Evolutionary conservation across 2,329 filamentous ascomycete genomes (phyloP).

Genomic region (Ilyonectria mors-panacis): DNA sequence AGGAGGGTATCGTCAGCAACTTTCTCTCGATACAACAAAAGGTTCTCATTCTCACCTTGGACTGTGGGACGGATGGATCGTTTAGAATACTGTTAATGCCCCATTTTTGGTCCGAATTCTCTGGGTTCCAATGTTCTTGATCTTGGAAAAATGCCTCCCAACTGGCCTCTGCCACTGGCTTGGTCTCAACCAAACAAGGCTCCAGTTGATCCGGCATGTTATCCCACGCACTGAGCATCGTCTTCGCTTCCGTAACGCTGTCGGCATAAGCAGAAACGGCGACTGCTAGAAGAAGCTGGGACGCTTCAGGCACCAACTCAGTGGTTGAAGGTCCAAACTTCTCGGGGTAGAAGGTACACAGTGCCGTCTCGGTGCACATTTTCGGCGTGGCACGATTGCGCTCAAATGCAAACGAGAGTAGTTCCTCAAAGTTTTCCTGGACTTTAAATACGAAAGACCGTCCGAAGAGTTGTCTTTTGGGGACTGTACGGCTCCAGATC

Average conservation of each 20-base stretch:
- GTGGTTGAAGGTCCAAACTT: not conserved
- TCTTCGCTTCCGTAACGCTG: not conserved
- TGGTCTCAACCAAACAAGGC: not conserved
- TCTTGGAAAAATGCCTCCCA: constrained; percentile 18
- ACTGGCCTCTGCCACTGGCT: not conserved
- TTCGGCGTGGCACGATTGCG: constrained; percentile 7
- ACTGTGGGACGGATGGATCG: not conserved
- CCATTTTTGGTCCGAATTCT: constrained; percentile 14
- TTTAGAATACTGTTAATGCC: constrained; percentile 13
- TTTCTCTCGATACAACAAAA: not conserved
- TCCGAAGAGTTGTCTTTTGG: constrained; percentile 2
- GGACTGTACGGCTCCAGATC: constrained; percentile 14
- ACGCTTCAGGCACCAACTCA: not conserved
- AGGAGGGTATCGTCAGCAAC: not conserved
- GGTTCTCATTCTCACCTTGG: not conserved
- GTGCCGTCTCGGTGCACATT: constrained; percentile 2
- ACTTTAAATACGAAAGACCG: constrained; percentile 5
- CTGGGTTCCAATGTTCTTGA: constrained; percentile 7
- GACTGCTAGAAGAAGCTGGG: constrained; percentile 1
- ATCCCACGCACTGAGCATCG: constrained; percentile 7
- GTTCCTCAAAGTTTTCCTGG: constrained; percentile 3
- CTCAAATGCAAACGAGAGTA: constrained; percentile 11
- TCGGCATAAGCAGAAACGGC: constrained; percentile 14
- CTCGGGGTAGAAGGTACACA: constrained; percentile 9
- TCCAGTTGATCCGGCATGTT: constrained; percentile 6